Evolutionary conservation across 1,284 basidiomycete species (phyloP).

Genomic region (Kwoniella shivajii): DNA sequence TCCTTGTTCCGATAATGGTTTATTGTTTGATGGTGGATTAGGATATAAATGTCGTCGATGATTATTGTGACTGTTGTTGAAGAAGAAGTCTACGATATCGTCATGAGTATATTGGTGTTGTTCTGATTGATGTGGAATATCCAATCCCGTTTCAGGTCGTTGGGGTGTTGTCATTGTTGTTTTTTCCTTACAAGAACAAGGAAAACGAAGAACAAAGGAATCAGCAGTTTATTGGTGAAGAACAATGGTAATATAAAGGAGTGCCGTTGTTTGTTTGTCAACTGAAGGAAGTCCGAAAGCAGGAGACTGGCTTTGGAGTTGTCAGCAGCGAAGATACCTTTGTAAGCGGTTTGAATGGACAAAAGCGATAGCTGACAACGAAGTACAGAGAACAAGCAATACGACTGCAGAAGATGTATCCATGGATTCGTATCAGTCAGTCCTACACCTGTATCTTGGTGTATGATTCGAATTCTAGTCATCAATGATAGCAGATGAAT

Average conservation of each 20-base stretch:
- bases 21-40: neutral
- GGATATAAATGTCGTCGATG: neutral
- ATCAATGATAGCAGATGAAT: too few relatives aligned
- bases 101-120: conserved; percentile 1
- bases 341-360: too few relatives aligned
- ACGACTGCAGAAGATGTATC: too few relatives aligned
- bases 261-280: neutral
- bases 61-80: neutral
- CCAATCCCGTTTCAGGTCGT: conserved; percentile 5
- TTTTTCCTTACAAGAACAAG: too few relatives aligned
- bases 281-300: too few relatives aligned
- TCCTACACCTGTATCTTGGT: too few relatives aligned
- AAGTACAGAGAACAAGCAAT: too few relatives aligned
- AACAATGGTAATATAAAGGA: conserved; percentile 2
- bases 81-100: neutral
- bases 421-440: too few relatives aligned
- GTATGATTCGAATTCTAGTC: too few relatives aligned
- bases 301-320: too few relatives aligned
- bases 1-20: neutral
- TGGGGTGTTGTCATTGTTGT: neutral
- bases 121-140: conserved; percentile 3
- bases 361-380: too few relatives aligned
- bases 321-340: too few relatives aligned
- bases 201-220: neutral
- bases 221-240: neutral